Evolutionary conservation across 345 rosid genomes (phyloP).

Genomic region (Iberis pinnata): DNA sequence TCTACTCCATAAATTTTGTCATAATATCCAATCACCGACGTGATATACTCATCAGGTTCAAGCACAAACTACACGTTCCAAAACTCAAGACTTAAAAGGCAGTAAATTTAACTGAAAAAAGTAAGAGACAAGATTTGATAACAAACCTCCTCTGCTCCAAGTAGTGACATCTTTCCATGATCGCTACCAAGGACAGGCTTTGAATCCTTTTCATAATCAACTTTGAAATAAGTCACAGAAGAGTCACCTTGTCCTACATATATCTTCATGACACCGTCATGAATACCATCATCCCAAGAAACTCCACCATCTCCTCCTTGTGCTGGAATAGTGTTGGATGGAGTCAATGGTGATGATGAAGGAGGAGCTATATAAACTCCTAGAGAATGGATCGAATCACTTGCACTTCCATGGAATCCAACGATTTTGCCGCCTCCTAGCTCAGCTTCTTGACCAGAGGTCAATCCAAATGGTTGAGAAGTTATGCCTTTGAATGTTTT

Average conservation of each 20-base stretch:
- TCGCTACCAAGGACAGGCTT: conserved; percentile 18
- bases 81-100: not conserved
- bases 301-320: conserved; percentile 31
- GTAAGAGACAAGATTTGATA: not conserved
- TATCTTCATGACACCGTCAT: conserved; percentile 24
- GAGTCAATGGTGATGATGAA: conserved; percentile 16
- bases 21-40: conserved; percentile 19
- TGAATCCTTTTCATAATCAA: conserved; percentile 22
- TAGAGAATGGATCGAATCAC: conserved; percentile 20
- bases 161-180: conserved; percentile 23
- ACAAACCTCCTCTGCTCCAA: conserved; percentile 28
- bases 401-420: conserved; percentile 31
- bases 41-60: conserved; percentile 25
- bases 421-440: conserved; percentile 27
- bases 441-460: conserved; percentile 21
- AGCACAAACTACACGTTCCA: conserved; percentile 32
- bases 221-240: conserved; percentile 20
- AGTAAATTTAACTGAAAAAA: not conserved
- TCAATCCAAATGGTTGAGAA: conserved; percentile 26
- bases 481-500: conserved; percentile 20
- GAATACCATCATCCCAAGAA: conserved; percentile 33
- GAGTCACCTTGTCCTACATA: conserved; percentile 28
- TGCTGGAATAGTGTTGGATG: conserved; percentile 13
- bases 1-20: conserved; percentile 21
- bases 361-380: conserved; percentile 22